A percentile compares a stretch with the other conserved stretches of the same genome.
Conservation (phyloP, 768 basidiomycete genomes). For the Hygrophoropsis aurantiaca region DNA sequence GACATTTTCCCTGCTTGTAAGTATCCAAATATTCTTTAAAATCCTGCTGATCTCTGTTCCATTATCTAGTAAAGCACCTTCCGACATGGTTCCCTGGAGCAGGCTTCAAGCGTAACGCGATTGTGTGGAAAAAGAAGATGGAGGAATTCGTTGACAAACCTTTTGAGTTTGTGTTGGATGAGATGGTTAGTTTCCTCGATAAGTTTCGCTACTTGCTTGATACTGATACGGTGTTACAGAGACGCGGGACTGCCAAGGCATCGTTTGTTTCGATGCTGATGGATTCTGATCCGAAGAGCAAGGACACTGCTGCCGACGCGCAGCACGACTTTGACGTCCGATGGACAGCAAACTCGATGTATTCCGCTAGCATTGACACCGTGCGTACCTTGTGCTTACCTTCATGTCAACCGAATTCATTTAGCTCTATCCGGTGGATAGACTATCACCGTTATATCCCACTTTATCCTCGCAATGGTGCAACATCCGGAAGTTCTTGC, state of each 20-base stretch:
- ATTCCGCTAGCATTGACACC: conserved; percentile 64
- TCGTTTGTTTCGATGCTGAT: conserved; percentile 54
- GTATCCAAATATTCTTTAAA: conserved; percentile 6
- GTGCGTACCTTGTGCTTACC: conserved; percentile 31
- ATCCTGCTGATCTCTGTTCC: neutral
- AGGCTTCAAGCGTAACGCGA: conserved; percentile 62
- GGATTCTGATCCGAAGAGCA: conserved; percentile 36
- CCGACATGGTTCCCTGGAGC: conserved; percentile 71
- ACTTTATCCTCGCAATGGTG: conserved; percentile 71
- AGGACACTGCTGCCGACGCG: conserved; percentile 10
- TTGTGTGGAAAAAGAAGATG: conserved; percentile 61
- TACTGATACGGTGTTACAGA: conserved; percentile 36
- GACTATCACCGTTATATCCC: conserved; percentile 55
- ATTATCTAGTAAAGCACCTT: conserved; percentile 44
- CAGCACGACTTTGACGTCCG: conserved; percentile 67
- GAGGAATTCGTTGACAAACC: conserved; percentile 65
- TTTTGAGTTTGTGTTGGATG: conserved; percentile 55
- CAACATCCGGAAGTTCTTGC: conserved; percentile 53
- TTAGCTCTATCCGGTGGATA: conserved; percentile 12
- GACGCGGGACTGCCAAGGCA: conserved; percentile 34
- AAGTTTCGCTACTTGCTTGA: neutral
- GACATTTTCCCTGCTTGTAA: conserved; percentile 37
- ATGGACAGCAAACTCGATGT: conserved; percentile 87
- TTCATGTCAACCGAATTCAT: neutral
- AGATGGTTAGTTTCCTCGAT: conserved; percentile 51